A percentile compares a stretch with the other conserved stretches of the same genome.
Evolutionary conservation across 345 rosid genomes (phyloP).

Genomic region (Eucalyptus erythrocorys): DNA sequence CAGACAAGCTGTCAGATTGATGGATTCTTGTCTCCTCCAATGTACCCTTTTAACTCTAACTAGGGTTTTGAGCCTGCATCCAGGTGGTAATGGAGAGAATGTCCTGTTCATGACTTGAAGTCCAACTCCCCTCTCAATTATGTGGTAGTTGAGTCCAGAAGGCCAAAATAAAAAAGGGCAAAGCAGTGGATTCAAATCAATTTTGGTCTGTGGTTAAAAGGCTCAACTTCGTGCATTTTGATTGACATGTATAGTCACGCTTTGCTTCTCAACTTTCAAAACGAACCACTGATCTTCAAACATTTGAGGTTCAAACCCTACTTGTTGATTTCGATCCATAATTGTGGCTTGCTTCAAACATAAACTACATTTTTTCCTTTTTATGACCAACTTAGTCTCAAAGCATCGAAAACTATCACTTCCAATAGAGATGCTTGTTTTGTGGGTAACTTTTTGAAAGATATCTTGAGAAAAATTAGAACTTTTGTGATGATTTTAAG

Average conservation of each 20-base stretch:
- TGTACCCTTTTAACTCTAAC: not conserved
- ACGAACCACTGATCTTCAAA: accelerated
- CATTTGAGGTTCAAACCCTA: not conserved
- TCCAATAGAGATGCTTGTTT: not conserved
- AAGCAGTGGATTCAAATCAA: too few relatives aligned
- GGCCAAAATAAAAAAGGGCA: not conserved
- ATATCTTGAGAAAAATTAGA: not conserved
- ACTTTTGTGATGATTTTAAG: not conserved
- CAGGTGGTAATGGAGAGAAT: not conserved
- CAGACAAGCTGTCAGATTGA: not conserved
- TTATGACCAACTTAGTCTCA: not conserved
- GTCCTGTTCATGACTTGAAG: not conserved
- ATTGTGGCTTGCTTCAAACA: accelerated
- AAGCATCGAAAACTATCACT: not conserved
- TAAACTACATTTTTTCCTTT: not conserved
- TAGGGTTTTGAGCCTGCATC: not conserved
- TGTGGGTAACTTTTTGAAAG: not conserved
- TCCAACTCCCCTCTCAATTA: not conserved
- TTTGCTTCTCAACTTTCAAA: not conserved
- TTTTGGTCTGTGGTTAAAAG: not conserved
- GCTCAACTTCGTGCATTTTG: not conserved
- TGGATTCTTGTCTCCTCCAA: conserved; percentile 1
- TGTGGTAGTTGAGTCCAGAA: not conserved
- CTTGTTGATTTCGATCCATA: not conserved
- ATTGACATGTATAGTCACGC: not conserved